Evolutionary conservation across 371 early-diverging fungal genomes (phyloP), one percentile per base, ranked within the genome.

Genomic region (Sporodiniella umbellata): DNA sequence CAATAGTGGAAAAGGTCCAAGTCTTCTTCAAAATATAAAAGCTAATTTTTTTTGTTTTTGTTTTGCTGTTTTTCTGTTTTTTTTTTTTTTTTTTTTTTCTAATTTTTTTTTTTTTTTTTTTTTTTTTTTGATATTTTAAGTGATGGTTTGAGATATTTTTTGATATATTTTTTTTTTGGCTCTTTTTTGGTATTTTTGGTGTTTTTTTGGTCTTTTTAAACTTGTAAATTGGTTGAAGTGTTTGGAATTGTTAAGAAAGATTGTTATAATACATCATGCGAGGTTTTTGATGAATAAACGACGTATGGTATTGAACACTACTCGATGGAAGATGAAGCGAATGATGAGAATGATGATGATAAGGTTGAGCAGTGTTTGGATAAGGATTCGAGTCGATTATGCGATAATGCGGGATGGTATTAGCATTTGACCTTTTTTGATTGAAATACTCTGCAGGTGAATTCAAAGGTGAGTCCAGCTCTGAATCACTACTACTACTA

Each of bases 391-490:
- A 49, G 25, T 40, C 56, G 10, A 30, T 35, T 51, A 54, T 19
- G 58, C 67, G 45, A 55, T 59, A 44, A 60, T 26, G 53, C 54
- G 24, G 44, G 37, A n/a, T n/a, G n/a, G n/a, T n/a, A n/a, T n/a
- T n/a, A 26, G 53, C 33, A 8, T 46, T 54, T 15, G 51, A 56
- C n/a, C 45, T 43, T 30, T 46, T 43, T 21, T 24, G 6, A 23
- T 53, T 40, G 31, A 64, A 56, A 18, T 22, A 38, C 28, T 63
- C 61, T 33, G 51, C 51, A 54, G 58, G 45, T 24, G 62, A 56
- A 42, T 56, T 23, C 21, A 40, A 23, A 51, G 70, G 70, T 28
- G 70, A 63, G 31, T 70, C 70, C 7, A 56, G 37, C 45, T 68
- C 69, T 14, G 69, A 68, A 42, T 68, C 69, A 45, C 53, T 24